These are phyloP conservation scores for Aspergillus mulundensis DNA, from an alignment of 495 filamentous ascomycete genomes.

Conservation along the genomic window DNA sequence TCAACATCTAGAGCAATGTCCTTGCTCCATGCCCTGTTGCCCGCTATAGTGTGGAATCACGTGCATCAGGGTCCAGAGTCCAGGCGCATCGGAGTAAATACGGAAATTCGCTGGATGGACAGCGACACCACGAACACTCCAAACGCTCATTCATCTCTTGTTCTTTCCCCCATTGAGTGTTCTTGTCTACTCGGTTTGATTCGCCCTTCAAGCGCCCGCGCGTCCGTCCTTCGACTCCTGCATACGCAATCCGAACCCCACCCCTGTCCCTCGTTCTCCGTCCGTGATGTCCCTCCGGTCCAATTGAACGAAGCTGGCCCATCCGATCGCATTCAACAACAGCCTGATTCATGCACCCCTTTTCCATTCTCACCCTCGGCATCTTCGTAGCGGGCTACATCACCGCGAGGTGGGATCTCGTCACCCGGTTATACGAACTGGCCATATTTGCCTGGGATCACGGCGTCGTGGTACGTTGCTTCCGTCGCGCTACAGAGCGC, in stretches of 20 bases:
- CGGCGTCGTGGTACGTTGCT: conserved; percentile 82
- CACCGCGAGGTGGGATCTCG: conserved; percentile 96
- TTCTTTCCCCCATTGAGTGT: not conserved
- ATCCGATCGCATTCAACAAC: conserved; percentile 13
- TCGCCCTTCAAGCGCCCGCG: not conserved
- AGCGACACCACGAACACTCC: not conserved
- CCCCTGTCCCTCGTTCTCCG: conserved; percentile 1
- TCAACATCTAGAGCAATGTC: not conserved
- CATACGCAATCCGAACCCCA: not conserved
- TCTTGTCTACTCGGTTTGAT: not conserved
- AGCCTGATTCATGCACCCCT: conserved; percentile 83
- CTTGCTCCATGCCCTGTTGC: not conserved
- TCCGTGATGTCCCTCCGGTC: conserved; percentile 23
- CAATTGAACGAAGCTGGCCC: conserved; percentile 28
- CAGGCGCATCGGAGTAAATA: conserved; percentile 8
- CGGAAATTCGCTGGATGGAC: conserved; percentile 4
- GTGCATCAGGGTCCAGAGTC: not conserved
- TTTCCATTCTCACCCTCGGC: conserved; percentile 85
- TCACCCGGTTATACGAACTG: conserved; percentile 91
- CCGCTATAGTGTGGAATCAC: conserved; percentile 6
- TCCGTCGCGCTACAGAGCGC: conserved; percentile 7
- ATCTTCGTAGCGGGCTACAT: conserved; percentile 99
- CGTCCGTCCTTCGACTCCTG: not conserved
- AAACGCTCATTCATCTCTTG: not conserved
- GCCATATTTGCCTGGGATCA: conserved; percentile 97